Percentiles rank a stretch among this genome's conserved stretches.
Evolutionary conservation across 257 asterid genomes (phyloP).

Genomic region (Nicotiana attenuata): DNA sequence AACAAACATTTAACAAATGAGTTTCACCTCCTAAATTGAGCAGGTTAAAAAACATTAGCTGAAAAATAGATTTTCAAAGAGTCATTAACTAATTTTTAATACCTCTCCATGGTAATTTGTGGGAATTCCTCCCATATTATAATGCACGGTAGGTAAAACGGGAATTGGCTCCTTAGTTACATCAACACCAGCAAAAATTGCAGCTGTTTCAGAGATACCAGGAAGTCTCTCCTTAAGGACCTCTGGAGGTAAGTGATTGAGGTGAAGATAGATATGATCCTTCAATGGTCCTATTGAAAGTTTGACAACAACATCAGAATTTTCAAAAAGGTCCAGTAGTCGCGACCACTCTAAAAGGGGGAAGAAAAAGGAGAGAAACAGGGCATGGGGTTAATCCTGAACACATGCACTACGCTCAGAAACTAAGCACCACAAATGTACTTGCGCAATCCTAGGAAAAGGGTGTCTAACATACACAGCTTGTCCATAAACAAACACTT

Average conservation of each 20-base stretch:
- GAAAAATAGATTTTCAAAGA: neutral
- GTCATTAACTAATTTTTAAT: neutral
- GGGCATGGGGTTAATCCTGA: neutral
- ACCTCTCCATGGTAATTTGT: constrained; percentile 97
- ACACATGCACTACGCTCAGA: neutral
- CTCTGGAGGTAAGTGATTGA: constrained; percentile 97
- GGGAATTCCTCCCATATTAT: constrained; percentile 99
- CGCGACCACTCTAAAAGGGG: neutral
- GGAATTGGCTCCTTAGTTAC: constrained; percentile 98
- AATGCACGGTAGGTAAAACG: constrained; percentile 94
- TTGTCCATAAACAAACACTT: neutral
- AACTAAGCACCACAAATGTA: neutral
- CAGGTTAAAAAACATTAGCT: neutral
- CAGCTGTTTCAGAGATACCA: constrained; percentile 97
- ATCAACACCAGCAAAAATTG: constrained; percentile 97
- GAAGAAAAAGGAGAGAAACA: neutral
- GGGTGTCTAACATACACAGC: neutral
- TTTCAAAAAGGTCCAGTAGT: neutral
- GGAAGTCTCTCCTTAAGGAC: constrained; percentile 98
- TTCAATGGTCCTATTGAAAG: constrained; percentile 65
- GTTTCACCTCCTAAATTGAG: neutral
- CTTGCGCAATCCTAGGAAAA: neutral
- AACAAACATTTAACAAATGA: neutral
- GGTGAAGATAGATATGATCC: constrained; percentile 95
- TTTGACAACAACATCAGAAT: neutral